Conservation (phyloP, 305 asterid species). For the Fraxinus greggii region DNA sequence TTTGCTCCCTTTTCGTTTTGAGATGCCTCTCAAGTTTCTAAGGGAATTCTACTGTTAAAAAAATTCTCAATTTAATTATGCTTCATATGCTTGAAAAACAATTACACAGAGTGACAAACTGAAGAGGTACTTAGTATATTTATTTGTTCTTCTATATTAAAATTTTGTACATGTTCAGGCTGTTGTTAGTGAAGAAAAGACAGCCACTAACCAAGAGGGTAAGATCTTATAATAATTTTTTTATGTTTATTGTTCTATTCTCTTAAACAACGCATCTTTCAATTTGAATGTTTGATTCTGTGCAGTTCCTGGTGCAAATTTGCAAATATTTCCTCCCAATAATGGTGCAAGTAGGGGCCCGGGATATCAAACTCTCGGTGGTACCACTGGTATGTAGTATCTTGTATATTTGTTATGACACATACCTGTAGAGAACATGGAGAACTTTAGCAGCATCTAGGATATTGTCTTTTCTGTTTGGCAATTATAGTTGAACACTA, state of each 20-base stretch:
- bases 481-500: not conserved
- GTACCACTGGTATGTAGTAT: conserved; percentile 44
- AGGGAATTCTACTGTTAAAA: not conserved
- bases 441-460: conserved; percentile 18
- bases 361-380: conserved; percentile 63
- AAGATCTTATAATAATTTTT: conserved; percentile 10
- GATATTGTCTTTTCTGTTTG: not conserved
- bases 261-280: conserved; percentile 6
- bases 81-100: not conserved
- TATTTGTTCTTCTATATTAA: not conserved
- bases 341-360: conserved; percentile 43
- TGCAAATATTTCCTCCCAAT: conserved; percentile 73
- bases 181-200: conserved; percentile 61
- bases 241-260: not conserved
- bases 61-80: not conserved
- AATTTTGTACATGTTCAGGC: conserved; percentile 48
- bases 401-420: not conserved
- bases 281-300: conserved; percentile 7
- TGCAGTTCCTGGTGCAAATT: conserved; percentile 67
- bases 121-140: not conserved
- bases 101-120: not conserved
- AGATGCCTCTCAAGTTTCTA: not conserved
- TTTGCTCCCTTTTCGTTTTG: not conserved
- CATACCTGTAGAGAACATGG: conserved; percentile 11
- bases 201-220: conserved; percentile 47